Base-by-base conservation (phyloP, 345 rosid genomes). In the Populus euphratica region DNA sequence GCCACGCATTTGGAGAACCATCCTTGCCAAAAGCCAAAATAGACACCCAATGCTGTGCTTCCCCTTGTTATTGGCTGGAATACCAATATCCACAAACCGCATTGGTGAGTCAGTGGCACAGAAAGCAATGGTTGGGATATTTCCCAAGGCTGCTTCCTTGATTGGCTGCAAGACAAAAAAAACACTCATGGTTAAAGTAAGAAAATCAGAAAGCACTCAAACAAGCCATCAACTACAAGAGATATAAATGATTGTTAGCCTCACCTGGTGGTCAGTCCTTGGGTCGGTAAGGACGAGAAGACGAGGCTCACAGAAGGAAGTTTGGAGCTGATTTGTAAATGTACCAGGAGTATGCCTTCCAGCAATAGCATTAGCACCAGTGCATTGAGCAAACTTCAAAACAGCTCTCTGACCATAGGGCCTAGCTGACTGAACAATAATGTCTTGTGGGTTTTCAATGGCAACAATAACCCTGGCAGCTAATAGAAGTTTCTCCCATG, bases 261-360 rank as follows among this genome's bases (percentile, higher is more conserved):
- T 31, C 67, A 93, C 98, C 94, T 94, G 98, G 77, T 94, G 98
- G 72, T 94, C 98, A 20, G 98, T 94, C 76, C 98, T 86, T 1
- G 98, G 98, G 54, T 94, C 98, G 0, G 98, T 94, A 12, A 93
- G 93, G 86, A 94, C 90, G 21, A 93, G 75, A 2, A 93, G 92
- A 68, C 97, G 93, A 0, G 99, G 97, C 80, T 91, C 98, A n/a
- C 87, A 86, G 89, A 94, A 94, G 0, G 98, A 90, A 0, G 98
- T 93, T 69, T 94, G 98, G 47, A 93, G 85, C 79, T 94, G 98
- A 79, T 93, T 94, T 61, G 98, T 94, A 70, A 94, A 94, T 27
- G 98, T 94, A 89, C 98, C 98, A 18, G 98, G 98, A 59, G 98
- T 94, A 82, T 94, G 98, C 85, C 98, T 92, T 50, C 98, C 98